Base-by-base conservation (phyloP, 179 eudicot genomes). In the Camellia oleifera region DNA sequence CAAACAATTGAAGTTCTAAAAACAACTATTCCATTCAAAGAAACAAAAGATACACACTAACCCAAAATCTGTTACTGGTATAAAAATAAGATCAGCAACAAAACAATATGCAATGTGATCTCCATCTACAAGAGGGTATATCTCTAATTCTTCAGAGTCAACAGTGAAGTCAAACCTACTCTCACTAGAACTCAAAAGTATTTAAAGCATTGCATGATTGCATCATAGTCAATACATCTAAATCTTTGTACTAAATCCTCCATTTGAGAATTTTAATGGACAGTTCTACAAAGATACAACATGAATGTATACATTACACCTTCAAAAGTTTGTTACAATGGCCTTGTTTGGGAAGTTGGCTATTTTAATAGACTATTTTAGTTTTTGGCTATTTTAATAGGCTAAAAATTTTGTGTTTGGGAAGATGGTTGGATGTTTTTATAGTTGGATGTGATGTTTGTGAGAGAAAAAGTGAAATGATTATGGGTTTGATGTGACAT, bases 21-120 rank as follows among this genome's bases (percentile, higher is more conserved):
- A 77, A 42, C 20, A 65, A 23, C 44, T 32, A 32, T 77, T 77
- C 72, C 48, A 48, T 32, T 63, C 78, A 76, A 52, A 26, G 40
- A 17, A 75, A 69, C 77, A 84, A 44, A 79, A 65, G 75, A 46
- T 69, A 67, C 45, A 73, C 42, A 65, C 8, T 10, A 26, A 72
- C 32, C 50, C 4, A 40, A 57, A 13, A 9, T 54, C 23, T n/a
- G 45, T 2, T 44, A 44, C 50, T 70, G 2, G 53, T 23, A 52
- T 58, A 23, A 69, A 32, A 63, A 32, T 58, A 70, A 70, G 75
- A 45, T 60, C 66, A 45, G 56, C 65, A 68, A 13, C 18, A 46
- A 78, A 69, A 69, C 13, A n/a, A 78, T 54, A 15, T 77, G 9
- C 9, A 62, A 77, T 65, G 48, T 8, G 32, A 52, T 18, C 50